Base-by-base conservation (phyloP, 1,284 basidiomycete species). In the Apiotrichum akiyoshidainum region DNA sequence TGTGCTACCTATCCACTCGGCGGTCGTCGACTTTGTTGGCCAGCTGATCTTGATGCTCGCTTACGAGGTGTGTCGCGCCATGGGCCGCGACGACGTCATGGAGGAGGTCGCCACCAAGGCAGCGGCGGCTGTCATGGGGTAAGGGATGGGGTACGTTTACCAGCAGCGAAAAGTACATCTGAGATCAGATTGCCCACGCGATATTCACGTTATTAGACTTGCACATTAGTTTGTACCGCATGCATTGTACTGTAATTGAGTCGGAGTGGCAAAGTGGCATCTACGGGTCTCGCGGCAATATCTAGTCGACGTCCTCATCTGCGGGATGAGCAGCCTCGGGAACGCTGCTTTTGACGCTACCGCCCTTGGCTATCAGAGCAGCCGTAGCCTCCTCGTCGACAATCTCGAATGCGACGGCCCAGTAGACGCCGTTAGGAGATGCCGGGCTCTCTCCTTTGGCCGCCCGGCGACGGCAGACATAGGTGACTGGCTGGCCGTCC, bases 1-100 rank as follows among this genome's bases (percentile, higher is more conserved):
- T 75, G 92, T 92, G 2, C 80, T 98, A 19, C 95, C 95, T 2
- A 85, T 95, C 41, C 90, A 96, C 65, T 92, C 90, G 1, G 89
- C 92, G 0, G 74, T 92, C 40, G 87, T 97, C 78, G 95, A 99
- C 74, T 85, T 97, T 49, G 77, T 91, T n/a, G 92, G 92, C 10
- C 93, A 97, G 75, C 75, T 89, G 11, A 78, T 96, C 19, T 84
- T 98, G 31, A 75, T 79, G 61, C 49, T 75, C 42, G 77, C 78
- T n/a, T 83, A 78, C 64, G 73, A 79, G 49, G 56, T 79, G 13
- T 80, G 80, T 17, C 75, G 72, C 6, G 57, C 37, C 8, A 46
- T 34, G 5, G 61, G 61, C 6, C 42, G 52, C 34, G 48, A 51
- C 10, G 19, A 22, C 26, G 57, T 63, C 37, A 53, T 61, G 52